Evolutionary conservation across 1,139 yeast species (phyloP), one percentile per base, ranked within the genome.

Genomic region (Saccharomyces hybrid): DNA sequence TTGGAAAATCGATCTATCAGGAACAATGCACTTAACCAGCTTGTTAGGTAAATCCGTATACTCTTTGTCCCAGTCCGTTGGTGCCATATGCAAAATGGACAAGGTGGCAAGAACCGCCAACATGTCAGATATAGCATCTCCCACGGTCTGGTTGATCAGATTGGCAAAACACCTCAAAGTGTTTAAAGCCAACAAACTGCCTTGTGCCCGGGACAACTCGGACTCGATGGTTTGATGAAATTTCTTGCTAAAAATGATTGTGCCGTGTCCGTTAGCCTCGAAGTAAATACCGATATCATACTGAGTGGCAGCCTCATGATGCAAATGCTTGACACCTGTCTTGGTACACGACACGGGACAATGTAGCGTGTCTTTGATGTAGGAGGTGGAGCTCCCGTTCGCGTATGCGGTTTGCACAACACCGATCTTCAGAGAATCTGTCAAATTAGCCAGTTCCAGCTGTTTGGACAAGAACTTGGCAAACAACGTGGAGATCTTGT

Each of bases 261-360:
- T 95, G 13, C 99, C 99, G 66, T 93, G 99, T n/a, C 99, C 99
- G 67, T 93, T 93, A 52, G 99, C 99, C 74, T 93, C 99, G 65
- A 93, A 93, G 71, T 95, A 93, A 25, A 93, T 84, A 26, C 99
- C 99, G 59, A 93, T 79, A 65, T 90, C 98, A 66, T 81, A 93
- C 53, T 82, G 78, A 58, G 81, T 83, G 1, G 96, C 96, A 26
- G 85, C 87, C 64, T 83, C 89, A 64, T 88, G 96, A 68, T 95
- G 99, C 61, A 95, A 76, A 71, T 93, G 96, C 72, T 93, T 93
- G 47, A 93, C 99, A 47, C 99, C 99, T 2, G 99, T 93, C 48
- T 96, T 86, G 0, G 98, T 88, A 70, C 95, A 88, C 3, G 83
- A 82, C 8, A 89, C 96, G 0, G 96, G 96, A 16, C 89, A 73